Evolutionary conservation across 495 filamentous ascomycete species (phyloP).

Genomic region (Annulohypoxylon nitens): DNA sequence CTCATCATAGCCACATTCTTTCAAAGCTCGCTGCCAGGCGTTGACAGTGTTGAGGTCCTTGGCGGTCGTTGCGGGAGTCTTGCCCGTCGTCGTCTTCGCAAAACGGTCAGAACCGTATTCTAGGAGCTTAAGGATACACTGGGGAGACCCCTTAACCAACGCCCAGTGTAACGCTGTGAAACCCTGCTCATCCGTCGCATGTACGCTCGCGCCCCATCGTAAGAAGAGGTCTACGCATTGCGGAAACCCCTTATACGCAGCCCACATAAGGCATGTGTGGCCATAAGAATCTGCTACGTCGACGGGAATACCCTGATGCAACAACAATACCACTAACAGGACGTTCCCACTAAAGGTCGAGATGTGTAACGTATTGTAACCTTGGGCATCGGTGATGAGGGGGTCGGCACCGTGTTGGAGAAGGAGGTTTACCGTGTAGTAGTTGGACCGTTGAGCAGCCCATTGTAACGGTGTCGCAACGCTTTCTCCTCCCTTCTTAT

Average conservation of each 20-base stretch:
- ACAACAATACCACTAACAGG: slow-evolving; percentile 83
- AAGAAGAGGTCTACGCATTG: slow-evolving; percentile 92
- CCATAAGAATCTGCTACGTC: slow-evolving; percentile 89
- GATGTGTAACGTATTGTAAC: slow-evolving; percentile 96
- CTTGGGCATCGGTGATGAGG: slow-evolving; percentile 87
- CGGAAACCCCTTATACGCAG: slow-evolving; percentile 95
- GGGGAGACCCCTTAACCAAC: slow-evolving; percentile 87
- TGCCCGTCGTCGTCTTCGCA: slow-evolving; percentile 85
- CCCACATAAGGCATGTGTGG: slow-evolving; percentile 97
- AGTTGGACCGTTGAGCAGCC: slow-evolving; percentile 94
- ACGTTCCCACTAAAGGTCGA: slow-evolving; percentile 98
- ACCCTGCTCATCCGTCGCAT: slow-evolving; percentile 88
- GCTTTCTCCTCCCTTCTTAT: slow-evolving; percentile 94
- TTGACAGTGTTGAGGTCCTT: slow-evolving; percentile 87
- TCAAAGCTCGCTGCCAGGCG: slow-evolving; percentile 85
- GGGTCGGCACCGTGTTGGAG: slow-evolving; percentile 91
- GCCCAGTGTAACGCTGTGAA: slow-evolving; percentile 98
- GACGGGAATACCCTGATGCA: slow-evolving; percentile 94
- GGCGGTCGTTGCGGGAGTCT: slow-evolving; percentile 85
- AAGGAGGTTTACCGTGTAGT: slow-evolving; percentile 80
- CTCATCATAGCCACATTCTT: slow-evolving; percentile 85
- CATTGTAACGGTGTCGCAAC: slow-evolving; percentile 94
- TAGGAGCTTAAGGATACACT: slow-evolving; percentile 89
- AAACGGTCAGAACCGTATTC: slow-evolving; percentile 96
- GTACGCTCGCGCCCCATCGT: slow-evolving; percentile 94